These are phyloP conservation scores for Boletus vinaceobasis DNA, from an alignment of 768 basidiomycete species.

Conservation along the genomic window DNA sequence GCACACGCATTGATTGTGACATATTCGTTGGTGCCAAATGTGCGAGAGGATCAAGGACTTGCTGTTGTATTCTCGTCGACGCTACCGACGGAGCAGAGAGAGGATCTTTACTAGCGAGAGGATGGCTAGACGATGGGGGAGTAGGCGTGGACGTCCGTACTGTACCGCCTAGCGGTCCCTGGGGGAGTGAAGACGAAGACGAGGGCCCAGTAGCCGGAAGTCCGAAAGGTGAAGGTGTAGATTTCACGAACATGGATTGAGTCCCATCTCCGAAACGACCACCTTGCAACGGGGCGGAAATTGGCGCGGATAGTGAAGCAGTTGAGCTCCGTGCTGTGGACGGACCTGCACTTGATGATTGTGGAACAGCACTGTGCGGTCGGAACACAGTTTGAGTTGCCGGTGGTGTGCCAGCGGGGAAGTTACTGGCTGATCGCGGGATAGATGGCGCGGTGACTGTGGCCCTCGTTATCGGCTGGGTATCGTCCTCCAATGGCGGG, in stretches of 20 bases:
- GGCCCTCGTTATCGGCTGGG: conserved; percentile 27
- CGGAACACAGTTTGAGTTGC: conserved; percentile 23
- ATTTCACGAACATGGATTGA: conserved; percentile 75
- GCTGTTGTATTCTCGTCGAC: conserved; percentile 25
- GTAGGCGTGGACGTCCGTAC: conserved; percentile 5
- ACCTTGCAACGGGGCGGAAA: conserved; percentile 52
- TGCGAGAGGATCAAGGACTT: conserved; percentile 60
- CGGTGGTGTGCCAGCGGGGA: conserved; percentile 16
- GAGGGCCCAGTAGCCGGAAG: conserved; percentile 35
- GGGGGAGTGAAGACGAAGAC: conserved; percentile 30
- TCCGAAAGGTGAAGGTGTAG: conserved; percentile 37
- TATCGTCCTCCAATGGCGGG: conserved; percentile 62
- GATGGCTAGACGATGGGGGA: conserved; percentile 11
- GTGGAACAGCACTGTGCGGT: conserved; percentile 37
- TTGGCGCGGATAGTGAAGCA: conserved; percentile 28
- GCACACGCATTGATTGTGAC: conserved; percentile 70
- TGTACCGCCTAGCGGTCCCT: conserved; percentile 15
- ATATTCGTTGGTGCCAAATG: conserved; percentile 58
- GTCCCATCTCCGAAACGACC: conserved; percentile 72
- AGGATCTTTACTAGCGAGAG: conserved; percentile 17
- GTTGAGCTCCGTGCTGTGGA: conserved; percentile 32
- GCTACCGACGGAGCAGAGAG: conserved; percentile 8
- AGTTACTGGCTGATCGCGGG: conserved; percentile 18
- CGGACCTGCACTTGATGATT: conserved; percentile 55
- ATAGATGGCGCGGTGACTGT: conserved; percentile 22